Evolutionary conservation across 208 protist species (phyloP).

Genomic region (Leishmania guyanensis): DNA sequence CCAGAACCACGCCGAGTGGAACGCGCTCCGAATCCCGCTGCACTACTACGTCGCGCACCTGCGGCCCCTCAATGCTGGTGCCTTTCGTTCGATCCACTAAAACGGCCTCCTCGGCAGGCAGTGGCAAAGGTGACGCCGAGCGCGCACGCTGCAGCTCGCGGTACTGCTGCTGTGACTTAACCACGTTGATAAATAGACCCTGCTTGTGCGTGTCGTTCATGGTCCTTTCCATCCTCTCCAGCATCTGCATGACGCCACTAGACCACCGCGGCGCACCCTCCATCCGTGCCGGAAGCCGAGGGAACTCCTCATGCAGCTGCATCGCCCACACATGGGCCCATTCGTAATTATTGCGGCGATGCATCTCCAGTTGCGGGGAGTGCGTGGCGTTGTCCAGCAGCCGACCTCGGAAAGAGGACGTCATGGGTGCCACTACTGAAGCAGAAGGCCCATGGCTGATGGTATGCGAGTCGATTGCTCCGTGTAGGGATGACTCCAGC

Average conservation of each 20-base stretch:
- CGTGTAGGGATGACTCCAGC: neutral
- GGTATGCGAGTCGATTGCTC: neutral
- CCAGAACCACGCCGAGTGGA: conserved; percentile 54
- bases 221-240: conserved; percentile 61
- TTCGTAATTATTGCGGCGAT: conserved; percentile 25
- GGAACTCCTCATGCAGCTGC: conserved; percentile 36
- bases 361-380: conserved; percentile 20
- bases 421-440: neutral
- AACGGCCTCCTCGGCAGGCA: neutral
- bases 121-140: neutral
- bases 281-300: conserved; percentile 39
- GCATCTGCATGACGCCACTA: conserved; percentile 29
- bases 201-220: conserved; percentile 41
- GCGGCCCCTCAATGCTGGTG: neutral
- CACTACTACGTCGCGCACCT: conserved; percentile 17
- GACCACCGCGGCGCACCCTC: conserved; percentile 38
- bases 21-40: conserved; percentile 14
- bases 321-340: conserved; percentile 45
- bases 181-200: conserved; percentile 58
- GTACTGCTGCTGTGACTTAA: conserved; percentile 20
- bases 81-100: neutral
- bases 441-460: neutral
- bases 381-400: conserved; percentile 16
- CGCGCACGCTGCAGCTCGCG: neutral
- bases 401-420: neutral